phyloP scores from a whole-genome alignment of 441 rosid species.

The Manihot esculenta region DNA sequence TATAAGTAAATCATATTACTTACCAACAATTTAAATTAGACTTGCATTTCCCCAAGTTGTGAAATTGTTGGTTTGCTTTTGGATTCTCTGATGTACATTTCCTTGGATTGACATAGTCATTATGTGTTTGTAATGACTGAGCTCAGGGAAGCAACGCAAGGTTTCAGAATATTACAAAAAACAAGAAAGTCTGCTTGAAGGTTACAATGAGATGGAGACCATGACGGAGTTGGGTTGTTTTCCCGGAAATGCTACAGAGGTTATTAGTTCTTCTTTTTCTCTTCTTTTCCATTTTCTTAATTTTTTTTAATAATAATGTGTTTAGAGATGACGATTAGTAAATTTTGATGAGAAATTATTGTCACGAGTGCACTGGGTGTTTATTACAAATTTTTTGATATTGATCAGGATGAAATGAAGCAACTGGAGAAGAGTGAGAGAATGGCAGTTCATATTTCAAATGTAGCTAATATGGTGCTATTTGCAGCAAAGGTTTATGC shows the following conservation, averaged over 20 bases:
- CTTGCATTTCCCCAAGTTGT: too few species aligned
- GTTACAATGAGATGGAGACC: conserved; percentile 56
- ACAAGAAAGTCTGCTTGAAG: conserved; percentile 63
- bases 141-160: conserved; percentile 43
- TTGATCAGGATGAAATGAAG: conserved; percentile 52
- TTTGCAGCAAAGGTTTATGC: conserved; percentile 60
- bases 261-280: neutral
- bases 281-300: neutral
- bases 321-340: too few species aligned
- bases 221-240: conserved; percentile 41
- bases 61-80: neutral
- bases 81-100: neutral
- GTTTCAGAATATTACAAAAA: conserved; percentile 60
- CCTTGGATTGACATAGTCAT: too few species aligned
- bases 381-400: too few species aligned
- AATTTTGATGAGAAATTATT: too few species aligned
- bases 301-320: neutral
- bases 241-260: conserved; percentile 52
- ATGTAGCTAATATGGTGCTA: conserved; percentile 46
- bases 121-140: neutral
- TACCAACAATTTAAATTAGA: too few species aligned
- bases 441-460: conserved; percentile 50
- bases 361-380: too few species aligned
- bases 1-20: too few species aligned
- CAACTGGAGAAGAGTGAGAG: conserved; percentile 52